A percentile compares a stretch with the other conserved stretches of the same genome.
phyloP scores from a whole-genome alignment of 129 eudicot species.

The Ambrosia trifida region DNA sequence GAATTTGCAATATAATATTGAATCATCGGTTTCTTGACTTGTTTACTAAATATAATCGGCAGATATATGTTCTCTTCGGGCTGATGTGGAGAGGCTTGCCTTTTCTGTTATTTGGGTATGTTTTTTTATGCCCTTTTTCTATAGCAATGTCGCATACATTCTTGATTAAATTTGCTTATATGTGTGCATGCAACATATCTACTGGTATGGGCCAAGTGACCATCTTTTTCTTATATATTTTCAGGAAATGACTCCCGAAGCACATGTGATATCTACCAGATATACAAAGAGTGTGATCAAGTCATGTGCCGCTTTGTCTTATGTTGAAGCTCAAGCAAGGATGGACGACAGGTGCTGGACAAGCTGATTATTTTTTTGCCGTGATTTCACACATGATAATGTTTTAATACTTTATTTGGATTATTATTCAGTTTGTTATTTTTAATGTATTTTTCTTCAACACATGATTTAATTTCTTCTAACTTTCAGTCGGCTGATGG shows the following conservation, averaged over 20 bases:
- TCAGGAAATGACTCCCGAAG: slow-evolving; percentile 96
- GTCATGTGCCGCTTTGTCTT: slow-evolving; percentile 97
- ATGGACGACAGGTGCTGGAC: slow-evolving; percentile 89
- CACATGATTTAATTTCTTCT: neutral
- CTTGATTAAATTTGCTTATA: neutral
- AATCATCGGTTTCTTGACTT: slow-evolving; percentile 21
- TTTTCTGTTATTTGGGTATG: slow-evolving; percentile 97
- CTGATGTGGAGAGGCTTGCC: slow-evolving; percentile 93
- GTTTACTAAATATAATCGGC: slow-evolving; percentile 32
- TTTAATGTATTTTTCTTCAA: neutral
- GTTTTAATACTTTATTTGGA: neutral
- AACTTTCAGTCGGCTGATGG: slow-evolving; percentile 79
- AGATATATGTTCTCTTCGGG: slow-evolving; percentile 96
- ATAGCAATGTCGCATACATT: neutral
- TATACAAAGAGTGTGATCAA: slow-evolving; percentile 87
- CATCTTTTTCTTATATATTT: neutral
- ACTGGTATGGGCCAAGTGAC: neutral
- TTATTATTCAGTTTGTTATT: neutral
- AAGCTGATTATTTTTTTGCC: slow-evolving; percentile 8
- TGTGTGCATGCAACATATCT: neutral
- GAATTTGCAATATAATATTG: slow-evolving; percentile 12
- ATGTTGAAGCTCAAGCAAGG: slow-evolving; percentile 97
- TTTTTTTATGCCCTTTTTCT: slow-evolving; percentile 8
- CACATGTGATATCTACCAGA: slow-evolving; percentile 81
- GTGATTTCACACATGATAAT: neutral